These are phyloP conservation scores for Cladobotryum protrusum DNA, from an alignment of 2,329 filamentous ascomycete species.

Conservation along the genomic window DNA sequence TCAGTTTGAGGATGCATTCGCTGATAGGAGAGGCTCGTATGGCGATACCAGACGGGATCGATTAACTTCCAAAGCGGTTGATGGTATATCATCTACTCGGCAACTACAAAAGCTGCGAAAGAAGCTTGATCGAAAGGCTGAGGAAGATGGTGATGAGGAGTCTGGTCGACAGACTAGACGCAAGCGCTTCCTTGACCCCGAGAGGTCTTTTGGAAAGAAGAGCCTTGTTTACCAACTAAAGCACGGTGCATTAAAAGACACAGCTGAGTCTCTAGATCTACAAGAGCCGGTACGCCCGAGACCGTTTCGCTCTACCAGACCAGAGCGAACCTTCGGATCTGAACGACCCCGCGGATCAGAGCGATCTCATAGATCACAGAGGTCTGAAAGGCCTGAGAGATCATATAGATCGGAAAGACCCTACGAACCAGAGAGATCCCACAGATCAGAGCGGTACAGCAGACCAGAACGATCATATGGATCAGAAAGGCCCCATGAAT, in stretches of 20 bases:
- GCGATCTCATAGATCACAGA: not conserved
- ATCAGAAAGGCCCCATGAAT: not conserved
- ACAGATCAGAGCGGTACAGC: not conserved
- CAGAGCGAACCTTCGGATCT: not conserved
- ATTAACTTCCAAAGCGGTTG: constrained; percentile 23
- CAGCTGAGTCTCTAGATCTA: constrained; percentile 19
- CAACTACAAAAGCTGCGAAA: constrained; percentile 44
- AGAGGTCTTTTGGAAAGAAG: constrained; percentile 44
- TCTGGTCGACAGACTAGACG: constrained; percentile 38
- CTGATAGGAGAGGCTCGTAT: constrained; percentile 8
- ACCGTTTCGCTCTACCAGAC: constrained; percentile 1
- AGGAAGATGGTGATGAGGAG: constrained; percentile 27
- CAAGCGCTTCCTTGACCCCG: constrained; percentile 47
- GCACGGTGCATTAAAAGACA: constrained; percentile 32
- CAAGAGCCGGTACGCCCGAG: constrained; percentile 20
- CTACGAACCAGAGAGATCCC: not conserved
- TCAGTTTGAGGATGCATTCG: constrained; percentile 19
- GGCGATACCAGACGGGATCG: constrained; percentile 14
- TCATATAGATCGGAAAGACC: not conserved
- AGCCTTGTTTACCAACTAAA: constrained; percentile 52
- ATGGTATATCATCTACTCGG: constrained; percentile 23
- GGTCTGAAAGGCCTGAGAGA: too few species aligned
- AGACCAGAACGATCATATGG: not conserved
- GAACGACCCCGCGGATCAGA: not conserved
- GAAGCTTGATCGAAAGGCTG: constrained; percentile 40